Evolutionary conservation across 108 stramenopile genomes (phyloP), one percentile per base, ranked within the genome.

Genomic region (Aurantiochytrium sp.): DNA sequence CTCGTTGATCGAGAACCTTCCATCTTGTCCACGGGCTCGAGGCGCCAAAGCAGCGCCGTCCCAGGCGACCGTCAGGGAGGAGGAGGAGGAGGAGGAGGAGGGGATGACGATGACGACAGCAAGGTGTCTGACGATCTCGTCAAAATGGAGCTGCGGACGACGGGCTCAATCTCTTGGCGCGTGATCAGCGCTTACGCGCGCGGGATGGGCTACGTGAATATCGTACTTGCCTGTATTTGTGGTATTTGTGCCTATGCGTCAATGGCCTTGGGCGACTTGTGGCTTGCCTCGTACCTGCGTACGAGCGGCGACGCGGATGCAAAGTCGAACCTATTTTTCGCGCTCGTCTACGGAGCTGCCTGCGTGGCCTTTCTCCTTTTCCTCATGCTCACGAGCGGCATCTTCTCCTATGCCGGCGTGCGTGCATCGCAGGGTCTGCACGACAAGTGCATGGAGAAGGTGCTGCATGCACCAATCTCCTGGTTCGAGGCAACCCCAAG

Each of bases 401-500:
- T 83, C 49, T 83, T 83, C 73, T 83, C 73, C 49, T 28, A 8
- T 28, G 73, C 73, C 10, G 73, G 73, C 25, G 73, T 96, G 47
- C 91, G 94, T 64, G 96, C 95, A n/a, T 96, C 95, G 10, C 93
- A 93, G 89, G 73, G 71, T 19, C 94, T 97, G 44, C 97, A 97
- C 90, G 94, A 96, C 89, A 76, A 91, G 28, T 96, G 96, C 96
- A 92, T 96, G 0, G 89, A 92, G 44, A 89, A 94, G 47, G 96
- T 98, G 10, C 92, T 98, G 10, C 88, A 96, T 69, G 95, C 97
- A 14, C 96, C 95, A 72, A 96, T 96, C 72, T 89, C 91, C 28
- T 98, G 96, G 91, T 98, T 97, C 88, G 97, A 97, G 91, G 95
- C 95, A 19, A 97, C 97, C 71, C 98, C 98, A 4, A 87, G 95